These are phyloP conservation scores for Erysimum pusillum DNA, from an alignment of 441 rosid species.

Conservation along the genomic window DNA sequence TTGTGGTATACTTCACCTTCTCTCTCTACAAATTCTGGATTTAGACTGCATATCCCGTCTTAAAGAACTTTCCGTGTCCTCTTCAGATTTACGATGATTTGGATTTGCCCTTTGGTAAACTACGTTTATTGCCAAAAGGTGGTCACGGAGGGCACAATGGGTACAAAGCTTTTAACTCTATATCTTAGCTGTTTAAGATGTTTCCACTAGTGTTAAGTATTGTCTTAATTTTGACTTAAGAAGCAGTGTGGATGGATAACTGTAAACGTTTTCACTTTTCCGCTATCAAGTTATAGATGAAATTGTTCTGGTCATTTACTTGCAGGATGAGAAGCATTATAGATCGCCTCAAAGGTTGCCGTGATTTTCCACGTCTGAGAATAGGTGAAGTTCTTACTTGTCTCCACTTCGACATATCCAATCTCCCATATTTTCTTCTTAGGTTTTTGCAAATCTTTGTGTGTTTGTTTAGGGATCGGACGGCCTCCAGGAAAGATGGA, in stretches of 20 bases:
- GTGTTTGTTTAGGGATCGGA: constrained; percentile 74
- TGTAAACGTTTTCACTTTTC: constrained; percentile 16
- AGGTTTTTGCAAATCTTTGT: background rate
- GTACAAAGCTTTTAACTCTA: constrained; percentile 49
- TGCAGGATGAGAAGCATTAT: constrained; percentile 89
- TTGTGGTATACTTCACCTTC: constrained; percentile 64
- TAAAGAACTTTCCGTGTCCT: constrained; percentile 19
- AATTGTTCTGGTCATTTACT: constrained; percentile 8
- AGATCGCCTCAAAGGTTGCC: constrained; percentile 84
- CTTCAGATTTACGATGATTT: constrained; percentile 88
- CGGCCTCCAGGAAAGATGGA: constrained; percentile 97
- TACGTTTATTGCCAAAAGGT: constrained; percentile 94
- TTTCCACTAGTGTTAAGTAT: background rate
- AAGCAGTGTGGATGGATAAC: constrained; percentile 14
- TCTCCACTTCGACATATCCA: background rate
- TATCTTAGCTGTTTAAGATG: constrained; percentile 10
- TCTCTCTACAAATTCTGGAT: constrained; percentile 23
- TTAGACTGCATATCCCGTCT: constrained; percentile 13
- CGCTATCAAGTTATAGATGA: constrained; percentile 23
- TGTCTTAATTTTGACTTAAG: background rate
- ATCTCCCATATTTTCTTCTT: background rate
- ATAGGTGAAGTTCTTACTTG: constrained; percentile 59
- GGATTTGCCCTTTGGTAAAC: constrained; percentile 90
- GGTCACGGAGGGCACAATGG: constrained; percentile 99
- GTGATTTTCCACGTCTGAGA: constrained; percentile 94